These are phyloP conservation scores for Penicillium hesseltinei DNA, from an alignment of 2,329 filamentous ascomycete genomes.

Conservation along the genomic window DNA sequence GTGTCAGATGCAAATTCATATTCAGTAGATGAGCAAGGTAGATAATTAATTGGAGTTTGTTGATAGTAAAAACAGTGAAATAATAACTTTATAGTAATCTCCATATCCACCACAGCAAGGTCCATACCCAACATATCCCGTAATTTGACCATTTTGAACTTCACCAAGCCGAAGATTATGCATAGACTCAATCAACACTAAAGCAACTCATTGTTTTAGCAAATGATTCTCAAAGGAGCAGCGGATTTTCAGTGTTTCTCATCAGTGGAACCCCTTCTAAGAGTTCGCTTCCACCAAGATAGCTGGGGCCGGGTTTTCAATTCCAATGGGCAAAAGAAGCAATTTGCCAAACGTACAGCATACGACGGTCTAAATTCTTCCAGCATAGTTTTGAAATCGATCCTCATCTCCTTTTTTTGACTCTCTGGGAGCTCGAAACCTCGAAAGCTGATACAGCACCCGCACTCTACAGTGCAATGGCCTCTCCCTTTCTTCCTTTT, in stretches of 20 bases:
- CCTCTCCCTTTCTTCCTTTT: too few species aligned
- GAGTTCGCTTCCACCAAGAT: not conserved
- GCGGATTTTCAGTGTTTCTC: not conserved
- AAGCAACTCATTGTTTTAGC: not conserved
- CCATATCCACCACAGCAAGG: too few species aligned
- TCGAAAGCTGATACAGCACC: too few species aligned
- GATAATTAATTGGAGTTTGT: constrained; percentile 7
- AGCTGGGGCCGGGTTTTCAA: not conserved
- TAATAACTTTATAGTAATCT: not conserved
- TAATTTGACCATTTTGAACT: not conserved
- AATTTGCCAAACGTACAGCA: not conserved
- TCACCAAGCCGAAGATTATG: not conserved
- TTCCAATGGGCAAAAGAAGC: not conserved
- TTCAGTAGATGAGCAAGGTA: constrained; percentile 12
- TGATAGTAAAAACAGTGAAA: not conserved
- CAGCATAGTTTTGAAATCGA: not conserved
- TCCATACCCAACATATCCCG: not conserved
- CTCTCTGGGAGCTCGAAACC: too few species aligned
- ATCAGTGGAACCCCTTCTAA: not conserved
- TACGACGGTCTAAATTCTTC: not conserved
- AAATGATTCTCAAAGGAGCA: not conserved
- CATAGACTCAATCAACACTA: not conserved
- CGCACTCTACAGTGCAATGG: too few species aligned
- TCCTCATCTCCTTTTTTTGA: too few species aligned
- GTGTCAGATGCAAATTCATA: constrained; percentile 15